Conservation (phyloP, 805 yeast genomes). For the Cyberlindnera sargentensis region DNA sequence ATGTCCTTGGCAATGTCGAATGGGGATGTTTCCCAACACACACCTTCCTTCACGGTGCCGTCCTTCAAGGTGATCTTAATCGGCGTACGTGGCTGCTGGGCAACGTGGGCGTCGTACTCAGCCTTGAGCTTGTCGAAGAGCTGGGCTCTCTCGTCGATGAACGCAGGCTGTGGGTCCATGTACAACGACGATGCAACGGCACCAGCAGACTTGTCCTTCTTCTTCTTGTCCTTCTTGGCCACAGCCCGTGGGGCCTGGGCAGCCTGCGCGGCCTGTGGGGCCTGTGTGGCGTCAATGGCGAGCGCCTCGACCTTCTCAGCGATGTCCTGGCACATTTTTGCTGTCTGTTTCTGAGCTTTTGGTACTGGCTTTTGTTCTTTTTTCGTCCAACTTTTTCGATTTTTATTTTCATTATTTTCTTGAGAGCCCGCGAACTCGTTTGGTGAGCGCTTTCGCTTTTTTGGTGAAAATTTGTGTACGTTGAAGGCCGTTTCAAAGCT, state of each 20-base stretch:
- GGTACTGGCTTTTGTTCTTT: too few relatives aligned
- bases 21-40: constrained; percentile 87
- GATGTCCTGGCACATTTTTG: constrained; percentile 34
- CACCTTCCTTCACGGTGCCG: constrained; percentile 72
- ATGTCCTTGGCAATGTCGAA: constrained; percentile 75
- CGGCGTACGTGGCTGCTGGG: constrained; percentile 52
- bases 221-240: constrained; percentile 31
- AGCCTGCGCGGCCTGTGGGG: constrained; percentile 9
- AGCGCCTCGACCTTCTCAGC: constrained; percentile 42
- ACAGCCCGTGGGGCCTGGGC: constrained; percentile 19
- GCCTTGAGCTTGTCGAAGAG: constrained; percentile 76
- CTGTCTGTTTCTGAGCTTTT: background rate
- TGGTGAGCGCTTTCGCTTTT: too few relatives aligned
- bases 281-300: constrained; percentile 22
- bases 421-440: too few relatives aligned
- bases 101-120: constrained; percentile 66
- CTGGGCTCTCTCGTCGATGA: constrained; percentile 69
- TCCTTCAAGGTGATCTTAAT: constrained; percentile 82
- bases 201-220: constrained; percentile 34
- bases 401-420: too few relatives aligned
- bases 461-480: too few relatives aligned
- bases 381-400: too few relatives aligned
- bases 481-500: too few relatives aligned
- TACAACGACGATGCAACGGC: constrained; percentile 32
- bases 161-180: constrained; percentile 76